Evolutionary conservation across 139 green algal genomes (phyloP).

Genomic region (Asterochloris sp.): DNA sequence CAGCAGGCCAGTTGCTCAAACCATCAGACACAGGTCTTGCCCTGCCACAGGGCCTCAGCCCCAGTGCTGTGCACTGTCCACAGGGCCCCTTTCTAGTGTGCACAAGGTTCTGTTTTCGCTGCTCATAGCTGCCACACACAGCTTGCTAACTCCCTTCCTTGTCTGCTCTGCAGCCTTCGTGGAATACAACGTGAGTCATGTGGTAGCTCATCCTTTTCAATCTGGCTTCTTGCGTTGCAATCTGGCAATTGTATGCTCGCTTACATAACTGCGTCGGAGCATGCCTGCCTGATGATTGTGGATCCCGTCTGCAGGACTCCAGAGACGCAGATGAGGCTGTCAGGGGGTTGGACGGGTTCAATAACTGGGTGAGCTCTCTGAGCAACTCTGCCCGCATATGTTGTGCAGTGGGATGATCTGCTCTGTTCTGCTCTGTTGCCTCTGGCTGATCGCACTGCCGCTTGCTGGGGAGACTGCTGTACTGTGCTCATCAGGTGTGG

Average conservation of each 20-base stretch:
- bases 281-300: background rate
- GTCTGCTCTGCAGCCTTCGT: constrained; percentile 35
- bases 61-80: background rate
- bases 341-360: constrained; percentile 36
- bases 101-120: constrained; percentile 1
- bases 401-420: too few relatives aligned
- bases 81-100: background rate
- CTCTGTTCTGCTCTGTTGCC: too few relatives aligned
- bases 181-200: constrained; percentile 27
- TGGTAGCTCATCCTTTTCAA: background rate
- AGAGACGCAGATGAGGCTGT: constrained; percentile 62
- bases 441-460: too few relatives aligned
- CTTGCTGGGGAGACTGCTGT: too few relatives aligned
- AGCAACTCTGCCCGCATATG: too few relatives aligned
- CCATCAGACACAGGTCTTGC: background rate
- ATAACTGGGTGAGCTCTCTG: constrained; percentile 16
- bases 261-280: background rate
- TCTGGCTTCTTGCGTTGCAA: background rate
- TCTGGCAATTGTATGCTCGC: background rate
- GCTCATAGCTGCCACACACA: background rate
- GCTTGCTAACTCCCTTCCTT: background rate
- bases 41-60: background rate
- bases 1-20: background rate
- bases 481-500: too few relatives aligned
- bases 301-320: constrained; percentile 21